phyloP scores from a whole-genome alignment of 768 basidiomycete genomes.

The Pulveroboletus ravenelii region DNA sequence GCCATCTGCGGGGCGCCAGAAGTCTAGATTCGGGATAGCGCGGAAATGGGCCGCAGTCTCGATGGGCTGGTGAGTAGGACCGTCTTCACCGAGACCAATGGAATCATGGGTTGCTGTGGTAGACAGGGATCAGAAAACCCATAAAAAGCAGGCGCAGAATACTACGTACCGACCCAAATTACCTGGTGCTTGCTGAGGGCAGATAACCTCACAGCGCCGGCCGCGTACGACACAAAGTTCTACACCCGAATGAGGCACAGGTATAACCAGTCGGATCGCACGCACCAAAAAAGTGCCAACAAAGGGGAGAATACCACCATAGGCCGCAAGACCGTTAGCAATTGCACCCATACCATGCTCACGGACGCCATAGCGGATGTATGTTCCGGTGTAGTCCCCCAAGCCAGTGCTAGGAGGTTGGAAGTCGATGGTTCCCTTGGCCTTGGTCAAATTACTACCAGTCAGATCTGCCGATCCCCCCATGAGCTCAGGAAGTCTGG shows the following conservation, averaged over 20 bases:
- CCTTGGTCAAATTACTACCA: constrained; percentile 88
- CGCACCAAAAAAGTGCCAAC: constrained; percentile 86
- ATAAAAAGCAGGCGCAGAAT: background rate
- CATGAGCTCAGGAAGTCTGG: constrained; percentile 75
- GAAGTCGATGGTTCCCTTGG: constrained; percentile 83
- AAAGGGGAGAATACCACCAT: constrained; percentile 89
- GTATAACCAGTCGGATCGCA: background rate
- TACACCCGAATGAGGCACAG: constrained; percentile 27
- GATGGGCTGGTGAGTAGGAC: constrained; percentile 93
- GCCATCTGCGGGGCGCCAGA: constrained; percentile 92
- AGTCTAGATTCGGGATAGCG: constrained; percentile 85
- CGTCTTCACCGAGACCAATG: constrained; percentile 90
- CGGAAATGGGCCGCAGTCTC: constrained; percentile 86
- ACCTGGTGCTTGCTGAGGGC: constrained; percentile 87
- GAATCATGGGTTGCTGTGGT: constrained; percentile 85
- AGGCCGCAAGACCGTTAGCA: constrained; percentile 84
- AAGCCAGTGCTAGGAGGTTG: constrained; percentile 83
- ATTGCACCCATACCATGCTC: constrained; percentile 98
- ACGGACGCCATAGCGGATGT: constrained; percentile 95
- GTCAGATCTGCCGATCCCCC: constrained; percentile 92
- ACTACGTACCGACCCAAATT: constrained; percentile 81
- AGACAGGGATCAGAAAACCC: background rate
- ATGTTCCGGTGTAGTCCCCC: constrained; percentile 80
- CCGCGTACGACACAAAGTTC: constrained; percentile 94
- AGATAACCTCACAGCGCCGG: constrained; percentile 87